Base-by-base conservation (phyloP, 2,329 filamentous ascomycete species). In the Beauveria rudraprayagi region DNA sequence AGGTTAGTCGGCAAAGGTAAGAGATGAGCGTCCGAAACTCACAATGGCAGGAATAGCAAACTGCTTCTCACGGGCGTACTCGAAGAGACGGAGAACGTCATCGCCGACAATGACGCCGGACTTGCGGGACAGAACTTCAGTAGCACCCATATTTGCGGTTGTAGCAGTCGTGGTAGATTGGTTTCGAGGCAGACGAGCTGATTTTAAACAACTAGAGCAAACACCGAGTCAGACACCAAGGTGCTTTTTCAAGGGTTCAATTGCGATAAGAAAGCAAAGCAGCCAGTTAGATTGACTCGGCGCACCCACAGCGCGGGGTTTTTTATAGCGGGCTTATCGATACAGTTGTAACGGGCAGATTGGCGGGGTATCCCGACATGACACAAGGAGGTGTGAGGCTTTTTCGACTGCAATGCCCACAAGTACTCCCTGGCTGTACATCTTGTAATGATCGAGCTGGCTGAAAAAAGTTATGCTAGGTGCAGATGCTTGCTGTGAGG, bases 31-130 rank as follows among this genome's bases (percentile, higher is more conserved):
- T 41, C 2, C 24, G 11, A 7, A 28, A 70, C 74, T 56, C 70
- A 76, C 74, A 75, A 92, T 86, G 72, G 91, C 91, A 63, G 91
- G 92, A 70, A 97, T 91, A 70, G 92, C 92, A 72, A 92, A 96
- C 66, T 88, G 80, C 73, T 96, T 84, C 81, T 94, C 84, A 75
- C 92, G 89, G 68, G 90, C 90, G 77, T 97, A 91, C 78, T 92
- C 84, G 82, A 97, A 96, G 72, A 96, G 89, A 69, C 75, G 77
- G 62, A 80, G 73, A 65, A 82, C 79, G 70, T 82, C 79, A 67
- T 82, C 78, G 67, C 79, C 79, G 66, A 80, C 78, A 71, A 82
- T 80, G 73, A 82, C 79, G 67, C 79, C 79, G 64, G 78, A 69
- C 76, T 81, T 81, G 67, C 79, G 76, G 72, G 75, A 79, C 65